phyloP scores from a whole-genome alignment of 306 rosid species.

The Cicer judaicum region DNA sequence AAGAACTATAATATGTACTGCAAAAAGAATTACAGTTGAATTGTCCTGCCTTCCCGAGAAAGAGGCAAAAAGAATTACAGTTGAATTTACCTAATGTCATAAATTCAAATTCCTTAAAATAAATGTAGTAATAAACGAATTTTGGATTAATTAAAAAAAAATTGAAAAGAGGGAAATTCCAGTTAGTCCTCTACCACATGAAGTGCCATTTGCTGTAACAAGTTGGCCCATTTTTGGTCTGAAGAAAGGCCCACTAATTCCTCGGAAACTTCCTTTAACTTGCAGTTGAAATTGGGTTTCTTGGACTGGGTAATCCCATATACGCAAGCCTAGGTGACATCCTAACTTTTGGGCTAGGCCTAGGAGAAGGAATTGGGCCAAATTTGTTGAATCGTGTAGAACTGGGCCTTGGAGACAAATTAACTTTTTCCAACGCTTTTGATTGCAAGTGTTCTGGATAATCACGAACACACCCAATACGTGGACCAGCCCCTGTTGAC shows the following conservation, averaged over 20 bases:
- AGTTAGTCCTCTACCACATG: constrained; percentile 32
- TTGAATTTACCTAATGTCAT: background rate
- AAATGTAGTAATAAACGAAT: constrained; percentile 39
- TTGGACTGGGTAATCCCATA: constrained; percentile 89
- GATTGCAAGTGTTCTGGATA: constrained; percentile 76
- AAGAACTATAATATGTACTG: background rate
- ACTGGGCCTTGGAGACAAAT: constrained; percentile 70
- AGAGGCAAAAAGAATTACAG: constrained; percentile 37
- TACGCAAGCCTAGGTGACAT: constrained; percentile 71
- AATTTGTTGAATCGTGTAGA: constrained; percentile 34
- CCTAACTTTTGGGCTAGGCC: constrained; percentile 91
- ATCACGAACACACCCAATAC: constrained; percentile 93
- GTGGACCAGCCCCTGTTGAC: constrained; percentile 82
- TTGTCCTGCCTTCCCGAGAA: constrained; percentile 18
- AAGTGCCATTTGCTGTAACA: background rate
- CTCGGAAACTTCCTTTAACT: constrained; percentile 33
- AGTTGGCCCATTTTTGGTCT: constrained; percentile 7
- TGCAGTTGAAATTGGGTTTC: constrained; percentile 55
- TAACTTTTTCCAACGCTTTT: constrained; percentile 82
- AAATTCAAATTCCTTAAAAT: constrained; percentile 21
- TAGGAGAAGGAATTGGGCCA: constrained; percentile 93
- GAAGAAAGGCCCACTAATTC: background rate
- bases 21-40: constrained; percentile 30
- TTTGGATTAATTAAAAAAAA: background rate
- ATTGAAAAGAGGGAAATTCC: constrained; percentile 2